Evolutionary conservation across 192 early-diverging fungal genomes (phyloP), one percentile per base, ranked within the genome.

Genomic region (Dimargaris verticillata): DNA sequence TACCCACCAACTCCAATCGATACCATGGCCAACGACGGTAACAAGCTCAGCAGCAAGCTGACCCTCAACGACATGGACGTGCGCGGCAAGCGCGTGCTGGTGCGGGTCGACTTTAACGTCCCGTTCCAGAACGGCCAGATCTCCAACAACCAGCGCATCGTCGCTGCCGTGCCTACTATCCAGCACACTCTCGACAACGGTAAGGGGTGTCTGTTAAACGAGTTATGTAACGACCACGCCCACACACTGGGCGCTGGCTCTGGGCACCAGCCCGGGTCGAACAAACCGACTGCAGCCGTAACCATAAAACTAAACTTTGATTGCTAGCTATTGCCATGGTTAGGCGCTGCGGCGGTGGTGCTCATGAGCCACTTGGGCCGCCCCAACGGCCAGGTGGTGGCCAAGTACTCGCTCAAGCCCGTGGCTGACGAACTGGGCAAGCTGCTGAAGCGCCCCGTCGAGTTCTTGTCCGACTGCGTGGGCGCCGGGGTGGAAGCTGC

Each of bases 91-190:
- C 86, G 89, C 55, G 92, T 92, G 33, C 78, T 97, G 58, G 93
- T 97, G 63, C 85, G 91, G 52, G 93, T 96, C 42, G 93, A 99
- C 83, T 99, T 99, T 72, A 99, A 99, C 73, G 95, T 99, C n/a
- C 95, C 95, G 50, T 87, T 95, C 65, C 84, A 87, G 66, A 79
- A 88, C 44, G 86, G 83, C 64, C 83, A 84, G 67, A 96, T 99
- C 71, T 86, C 91, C 62, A 96, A 96, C 86, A 93, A 95, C 78
- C 86, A 89, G 74, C 88, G 95, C 67, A 96, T 99, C 66, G 81
- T 79, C 44, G 91, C 89, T 49, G 95, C 95, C 46, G 68, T 99
- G 57, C 95, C 93, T 42, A 96, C 90, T 42, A 86, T 99, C 78
- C 79, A 92, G 64, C 82, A 96, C 68, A 89, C 86, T 45, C 74